Evolutionary conservation across 345 rosid genomes (phyloP).

Genomic region (Viola odorata): DNA sequence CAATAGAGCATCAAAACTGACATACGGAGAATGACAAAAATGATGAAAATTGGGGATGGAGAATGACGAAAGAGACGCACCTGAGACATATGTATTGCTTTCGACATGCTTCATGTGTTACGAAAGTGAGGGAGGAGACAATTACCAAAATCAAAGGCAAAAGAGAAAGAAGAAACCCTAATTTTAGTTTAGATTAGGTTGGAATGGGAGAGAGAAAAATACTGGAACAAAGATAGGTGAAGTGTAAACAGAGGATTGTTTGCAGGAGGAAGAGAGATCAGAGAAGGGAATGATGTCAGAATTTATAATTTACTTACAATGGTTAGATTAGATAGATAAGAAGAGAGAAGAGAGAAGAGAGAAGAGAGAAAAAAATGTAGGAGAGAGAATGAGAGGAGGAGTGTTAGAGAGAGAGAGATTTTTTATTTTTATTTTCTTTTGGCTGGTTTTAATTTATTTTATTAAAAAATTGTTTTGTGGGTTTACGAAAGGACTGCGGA

Average conservation of each 20-base stretch:
- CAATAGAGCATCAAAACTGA: neutral
- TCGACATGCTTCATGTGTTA: neutral
- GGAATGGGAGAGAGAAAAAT: neutral
- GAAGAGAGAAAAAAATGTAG: no score
- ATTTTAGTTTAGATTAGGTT: neutral
- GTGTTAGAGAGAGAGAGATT: constrained; percentile 5
- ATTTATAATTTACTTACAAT: constrained; percentile 13
- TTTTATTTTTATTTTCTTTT: neutral
- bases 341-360: constrained; percentile 5
- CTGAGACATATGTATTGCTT: neutral
- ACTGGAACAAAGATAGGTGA: constrained; percentile 3
- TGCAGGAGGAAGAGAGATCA: constrained; percentile 6
- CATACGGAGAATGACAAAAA: neutral
- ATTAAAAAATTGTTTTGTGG: neutral
- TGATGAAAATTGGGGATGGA: neutral
- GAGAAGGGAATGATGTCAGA: constrained; percentile 1
- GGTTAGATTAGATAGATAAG: no score
- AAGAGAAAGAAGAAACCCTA: constrained; percentile 7
- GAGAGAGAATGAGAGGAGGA: constrained; percentile 5
- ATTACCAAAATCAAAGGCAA: neutral
- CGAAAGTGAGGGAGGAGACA: constrained; percentile 2
- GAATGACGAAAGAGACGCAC: constrained; percentile 4
- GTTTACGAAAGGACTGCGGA: constrained; percentile 10
- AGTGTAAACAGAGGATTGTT: constrained; percentile 7
- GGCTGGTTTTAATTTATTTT: neutral